A percentile compares a stretch with the other conserved stretches of the same genome.
Conservation (phyloP, 2,329 filamentous ascomycete genomes). For the Diaporthe citriasiana region DNA sequence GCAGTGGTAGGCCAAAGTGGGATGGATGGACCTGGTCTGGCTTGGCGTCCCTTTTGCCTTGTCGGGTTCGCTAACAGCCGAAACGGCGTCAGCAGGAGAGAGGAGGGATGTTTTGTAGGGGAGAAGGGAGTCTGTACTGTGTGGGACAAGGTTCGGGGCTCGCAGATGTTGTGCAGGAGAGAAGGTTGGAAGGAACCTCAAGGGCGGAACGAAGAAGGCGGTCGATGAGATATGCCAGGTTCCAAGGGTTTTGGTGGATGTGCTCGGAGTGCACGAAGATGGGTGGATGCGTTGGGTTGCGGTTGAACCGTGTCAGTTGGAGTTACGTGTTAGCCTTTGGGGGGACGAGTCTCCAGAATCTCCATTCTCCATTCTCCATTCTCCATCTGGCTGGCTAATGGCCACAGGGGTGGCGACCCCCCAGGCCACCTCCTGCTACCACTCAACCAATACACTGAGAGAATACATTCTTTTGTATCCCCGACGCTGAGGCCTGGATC, state of each 20-base stretch:
- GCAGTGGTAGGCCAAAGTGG: constrained; percentile 11
- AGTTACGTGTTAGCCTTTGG: constrained; percentile 37
- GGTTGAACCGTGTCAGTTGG: constrained; percentile 36
- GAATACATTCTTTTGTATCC: background rate
- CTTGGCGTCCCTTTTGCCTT: constrained; percentile 34
- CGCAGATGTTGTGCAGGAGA: constrained; percentile 36
- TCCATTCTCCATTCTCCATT: constrained; percentile 21
- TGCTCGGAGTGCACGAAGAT: constrained; percentile 34
- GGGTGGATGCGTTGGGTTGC: constrained; percentile 32
- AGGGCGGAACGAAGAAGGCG: constrained; percentile 32
- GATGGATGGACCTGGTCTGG: constrained; percentile 29
- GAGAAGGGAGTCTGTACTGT: background rate
- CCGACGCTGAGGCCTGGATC: background rate
- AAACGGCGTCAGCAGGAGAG: constrained; percentile 25
- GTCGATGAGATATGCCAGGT: constrained; percentile 31
- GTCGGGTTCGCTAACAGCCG: constrained; percentile 32
- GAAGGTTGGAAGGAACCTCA: background rate
- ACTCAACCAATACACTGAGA: background rate
- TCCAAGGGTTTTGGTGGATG: constrained; percentile 33
- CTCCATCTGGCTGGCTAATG: background rate
- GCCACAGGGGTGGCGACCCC: constrained; percentile 16
- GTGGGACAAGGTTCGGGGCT: constrained; percentile 33
- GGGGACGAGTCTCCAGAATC: constrained; percentile 19
- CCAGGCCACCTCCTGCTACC: background rate
- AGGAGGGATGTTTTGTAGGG: background rate